Evolutionary conservation across 1,284 basidiomycete genomes (phyloP).

Genomic region (Trametes sp.): DNA sequence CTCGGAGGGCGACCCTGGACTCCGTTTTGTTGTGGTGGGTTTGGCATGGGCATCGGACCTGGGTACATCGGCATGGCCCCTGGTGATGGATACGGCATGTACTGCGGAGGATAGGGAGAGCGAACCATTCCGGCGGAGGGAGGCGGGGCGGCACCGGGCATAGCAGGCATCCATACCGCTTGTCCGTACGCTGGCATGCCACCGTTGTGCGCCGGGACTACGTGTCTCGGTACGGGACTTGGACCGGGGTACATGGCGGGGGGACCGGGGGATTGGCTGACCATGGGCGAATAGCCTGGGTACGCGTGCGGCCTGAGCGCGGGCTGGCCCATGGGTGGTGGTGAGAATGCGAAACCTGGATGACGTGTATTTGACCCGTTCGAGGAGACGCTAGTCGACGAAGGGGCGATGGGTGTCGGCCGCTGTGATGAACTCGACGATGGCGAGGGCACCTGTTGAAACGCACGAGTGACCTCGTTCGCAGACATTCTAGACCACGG

Average conservation of each 20-base stretch:
- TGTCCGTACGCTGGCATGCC: conserved; percentile 64
- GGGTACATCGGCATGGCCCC: conserved; percentile 57
- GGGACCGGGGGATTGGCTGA: conserved; percentile 71
- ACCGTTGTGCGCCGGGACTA: conserved; percentile 58
- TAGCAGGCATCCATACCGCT: conserved; percentile 68
- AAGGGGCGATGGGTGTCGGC: conserved; percentile 49
- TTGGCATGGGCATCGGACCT: conserved; percentile 52
- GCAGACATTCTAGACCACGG: conserved; percentile 77
- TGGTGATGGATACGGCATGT: conserved; percentile 69
- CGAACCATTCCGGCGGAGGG: conserved; percentile 64
- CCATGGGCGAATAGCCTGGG: conserved; percentile 68
- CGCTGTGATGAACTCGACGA: conserved; percentile 54
- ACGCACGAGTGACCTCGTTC: conserved; percentile 81
- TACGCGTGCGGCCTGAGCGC: conserved; percentile 60
- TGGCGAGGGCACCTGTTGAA: conserved; percentile 77
- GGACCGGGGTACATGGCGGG: conserved; percentile 66
- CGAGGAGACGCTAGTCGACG: conserved; percentile 38
- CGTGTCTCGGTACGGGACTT: conserved; percentile 67
- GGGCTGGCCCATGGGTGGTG: conserved; percentile 43
- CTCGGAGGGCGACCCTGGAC: conserved; percentile 54
- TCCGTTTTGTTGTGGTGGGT: conserved; percentile 51
- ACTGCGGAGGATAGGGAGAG: conserved; percentile 69
- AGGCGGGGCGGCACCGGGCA: conserved; percentile 54
- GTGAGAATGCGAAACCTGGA: conserved; percentile 46
- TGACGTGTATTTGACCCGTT: conserved; percentile 45